Base-by-base conservation (phyloP, 2,329 filamentous ascomycete genomes). In the Fusarium xylarioides region DNA sequence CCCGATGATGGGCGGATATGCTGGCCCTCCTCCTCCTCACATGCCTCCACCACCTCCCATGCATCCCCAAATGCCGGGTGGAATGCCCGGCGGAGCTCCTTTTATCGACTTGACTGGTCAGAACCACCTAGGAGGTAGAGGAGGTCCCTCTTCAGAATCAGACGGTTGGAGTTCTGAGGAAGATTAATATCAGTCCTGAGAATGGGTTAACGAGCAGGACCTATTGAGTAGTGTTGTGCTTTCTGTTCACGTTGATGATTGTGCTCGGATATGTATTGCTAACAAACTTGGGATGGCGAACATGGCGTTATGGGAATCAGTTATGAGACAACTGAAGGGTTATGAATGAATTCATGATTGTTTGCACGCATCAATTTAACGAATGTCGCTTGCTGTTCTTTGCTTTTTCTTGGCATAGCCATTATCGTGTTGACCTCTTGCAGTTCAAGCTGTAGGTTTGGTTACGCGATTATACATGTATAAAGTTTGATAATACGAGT, bases 91-190 rank as follows among this genome's bases (percentile, higher is more conserved):
- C 15, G 73, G 60, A 46, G 72, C 55, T 32, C 66, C 76, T n/a
- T 78, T 77, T 46, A 63, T 77, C 66, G 49, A 78, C 43, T 38
- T 78, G 30, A 75, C 74, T 26, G 74, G 76, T 6, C 76, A 78
- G 54, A 68, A 69, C 11, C 74, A 76, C 38, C 38, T 50, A 15
- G 59, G 66, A 10, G 68, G 64, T 3, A 50, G 58, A 42, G 32
- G 70, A 43, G 57, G 57, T 15, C 60, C 58, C 15, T 49, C 26
- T 23, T 66, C 60, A 28, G 64, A 65, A 16, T 63, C 56, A 8
- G 64, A 73, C 5, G 55, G 32, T 15, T 74, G 66, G 55, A 64
- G 57, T 40, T 58, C 61, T 37, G 54, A 50, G 11, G 60, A 68
- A 11, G 38, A 55, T 23, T 53, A 16, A 55, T 44, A 11, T n/a